These are phyloP conservation scores for Metarhizium robertsii DNA, from an alignment of 2,329 filamentous ascomycete genomes.

Conservation along the genomic window DNA sequence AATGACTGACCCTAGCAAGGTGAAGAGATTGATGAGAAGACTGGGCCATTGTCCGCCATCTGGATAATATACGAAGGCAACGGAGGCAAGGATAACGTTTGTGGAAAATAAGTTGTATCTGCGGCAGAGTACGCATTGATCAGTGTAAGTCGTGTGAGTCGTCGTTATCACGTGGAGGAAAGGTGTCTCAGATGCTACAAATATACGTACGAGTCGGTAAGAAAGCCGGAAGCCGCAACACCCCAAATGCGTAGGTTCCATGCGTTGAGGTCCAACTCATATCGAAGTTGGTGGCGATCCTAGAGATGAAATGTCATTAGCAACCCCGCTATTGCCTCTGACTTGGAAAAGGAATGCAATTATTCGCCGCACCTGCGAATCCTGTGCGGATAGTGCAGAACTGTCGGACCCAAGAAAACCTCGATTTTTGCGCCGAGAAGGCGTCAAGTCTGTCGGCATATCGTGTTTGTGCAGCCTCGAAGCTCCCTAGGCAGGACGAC, in stretches of 20 bases:
- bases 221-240: slow-evolving; percentile 44
- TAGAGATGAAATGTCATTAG: slow-evolving; percentile 14
- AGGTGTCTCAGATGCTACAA: neutral
- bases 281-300: slow-evolving; percentile 42
- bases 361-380: slow-evolving; percentile 31
- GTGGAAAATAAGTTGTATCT: slow-evolving; percentile 47
- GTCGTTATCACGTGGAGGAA: neutral
- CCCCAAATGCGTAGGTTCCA: slow-evolving; percentile 47
- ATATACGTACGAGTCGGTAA: slow-evolving; percentile 40
- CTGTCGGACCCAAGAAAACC: slow-evolving; percentile 42
- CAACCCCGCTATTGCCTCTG: neutral
- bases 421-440: slow-evolving; percentile 30
- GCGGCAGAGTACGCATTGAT: neutral
- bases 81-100: slow-evolving; percentile 43
- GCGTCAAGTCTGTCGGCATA: slow-evolving; percentile 21
- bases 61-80: slow-evolving; percentile 44
- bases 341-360: neutral
- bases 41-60: slow-evolving; percentile 33
- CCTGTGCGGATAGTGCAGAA: slow-evolving; percentile 38
- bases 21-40: slow-evolving; percentile 42
- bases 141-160: neutral
- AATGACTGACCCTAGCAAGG: slow-evolving; percentile 40
- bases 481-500: neutral
- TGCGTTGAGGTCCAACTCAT: slow-evolving; percentile 43
- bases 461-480: neutral